phyloP scores from a whole-genome alignment of 2,329 filamentous ascomycete genomes.

The Fusarium ambrosium region DNA sequence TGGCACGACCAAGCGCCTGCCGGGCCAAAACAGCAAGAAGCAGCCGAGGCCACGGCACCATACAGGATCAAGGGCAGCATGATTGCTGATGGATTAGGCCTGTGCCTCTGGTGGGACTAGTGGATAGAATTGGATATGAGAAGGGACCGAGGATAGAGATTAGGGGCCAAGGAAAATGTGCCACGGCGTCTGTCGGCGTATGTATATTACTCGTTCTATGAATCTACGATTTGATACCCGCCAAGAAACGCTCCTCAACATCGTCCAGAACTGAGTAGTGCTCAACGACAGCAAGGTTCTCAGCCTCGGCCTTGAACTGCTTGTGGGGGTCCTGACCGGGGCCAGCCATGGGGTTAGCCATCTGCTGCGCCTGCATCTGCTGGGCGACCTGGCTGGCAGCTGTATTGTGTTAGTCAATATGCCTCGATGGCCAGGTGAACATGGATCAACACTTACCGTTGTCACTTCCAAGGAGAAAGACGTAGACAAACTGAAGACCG shows the following conservation, averaged over 20 bases:
- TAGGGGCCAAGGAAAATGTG: slow-evolving; percentile 23
- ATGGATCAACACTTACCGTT: slow-evolving; percentile 76
- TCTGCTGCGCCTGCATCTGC: slow-evolving; percentile 81
- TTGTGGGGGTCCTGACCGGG: slow-evolving; percentile 96
- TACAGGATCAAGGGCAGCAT: slow-evolving; percentile 78
- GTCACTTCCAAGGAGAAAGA: slow-evolving; percentile 94
- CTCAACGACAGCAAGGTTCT: slow-evolving; percentile 95
- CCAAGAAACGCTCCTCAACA: slow-evolving; percentile 86
- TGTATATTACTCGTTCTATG: slow-evolving; percentile 47
- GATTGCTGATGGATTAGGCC: slow-evolving; percentile 72
- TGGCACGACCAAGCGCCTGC: slow-evolving; percentile 91
- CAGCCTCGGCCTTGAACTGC: slow-evolving; percentile 90
- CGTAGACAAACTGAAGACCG: slow-evolving; percentile 95
- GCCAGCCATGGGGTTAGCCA: slow-evolving; percentile 76
- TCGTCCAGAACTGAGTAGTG: slow-evolving; percentile 92
- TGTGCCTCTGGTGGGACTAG: slow-evolving; percentile 74
- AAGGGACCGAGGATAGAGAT: slow-evolving; percentile 14
- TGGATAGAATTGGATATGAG: slow-evolving; percentile 29
- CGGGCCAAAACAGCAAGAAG: slow-evolving; percentile 71
- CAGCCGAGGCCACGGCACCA: slow-evolving; percentile 73
- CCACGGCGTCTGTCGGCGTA: slow-evolving; percentile 44
- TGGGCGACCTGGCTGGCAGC: slow-evolving; percentile 93
- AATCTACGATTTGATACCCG: slow-evolving; percentile 59
- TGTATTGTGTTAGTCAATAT: slow-evolving; percentile 53
- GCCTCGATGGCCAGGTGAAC: neutral